These are phyloP conservation scores for Starmerella stellata DNA, from an alignment of 805 yeast species.

Conservation along the genomic window DNA sequence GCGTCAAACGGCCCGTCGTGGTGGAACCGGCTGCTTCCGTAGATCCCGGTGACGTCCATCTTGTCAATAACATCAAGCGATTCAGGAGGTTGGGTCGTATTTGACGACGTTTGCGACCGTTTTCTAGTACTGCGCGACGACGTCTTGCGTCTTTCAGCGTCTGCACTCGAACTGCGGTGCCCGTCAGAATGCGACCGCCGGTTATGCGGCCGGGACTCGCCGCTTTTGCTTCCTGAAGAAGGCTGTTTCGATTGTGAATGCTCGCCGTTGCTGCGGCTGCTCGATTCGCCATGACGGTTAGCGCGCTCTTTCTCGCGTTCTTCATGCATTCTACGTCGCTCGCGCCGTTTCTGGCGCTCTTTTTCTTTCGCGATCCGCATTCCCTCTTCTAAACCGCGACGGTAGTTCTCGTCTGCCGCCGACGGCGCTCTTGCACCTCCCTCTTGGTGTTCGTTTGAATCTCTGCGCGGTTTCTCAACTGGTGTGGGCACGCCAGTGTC, in stretches of 20 bases:
- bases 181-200: not conserved
- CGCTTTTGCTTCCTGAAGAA: too few species aligned
- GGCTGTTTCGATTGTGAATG: too few species aligned
- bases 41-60: slow-evolving; percentile 86
- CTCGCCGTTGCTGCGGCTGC: too few species aligned
- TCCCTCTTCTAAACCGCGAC: slow-evolving; percentile 15
- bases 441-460: too few species aligned
- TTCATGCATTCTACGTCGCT: slow-evolving; percentile 4
- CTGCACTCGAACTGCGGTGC: not conserved
- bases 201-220: not conserved
- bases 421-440: not conserved
- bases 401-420: slow-evolving; percentile 12
- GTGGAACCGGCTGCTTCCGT: slow-evolving; percentile 85
- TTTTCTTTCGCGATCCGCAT: slow-evolving; percentile 15
- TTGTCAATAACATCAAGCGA: slow-evolving; percentile 74
- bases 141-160: not conserved
- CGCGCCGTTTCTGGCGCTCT: slow-evolving; percentile 16
- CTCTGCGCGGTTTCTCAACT: slow-evolving; percentile 9
- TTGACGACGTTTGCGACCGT: slow-evolving; percentile 16
- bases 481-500: not conserved
- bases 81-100: slow-evolving; percentile 2
- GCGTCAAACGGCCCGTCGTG: slow-evolving; percentile 99
- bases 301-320: not conserved
- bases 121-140: slow-evolving; percentile 10
- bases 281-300: too few species aligned